Conservation (phyloP, 1,139 yeast genomes). For the Nakaseomyces kungkrabaensis region DNA sequence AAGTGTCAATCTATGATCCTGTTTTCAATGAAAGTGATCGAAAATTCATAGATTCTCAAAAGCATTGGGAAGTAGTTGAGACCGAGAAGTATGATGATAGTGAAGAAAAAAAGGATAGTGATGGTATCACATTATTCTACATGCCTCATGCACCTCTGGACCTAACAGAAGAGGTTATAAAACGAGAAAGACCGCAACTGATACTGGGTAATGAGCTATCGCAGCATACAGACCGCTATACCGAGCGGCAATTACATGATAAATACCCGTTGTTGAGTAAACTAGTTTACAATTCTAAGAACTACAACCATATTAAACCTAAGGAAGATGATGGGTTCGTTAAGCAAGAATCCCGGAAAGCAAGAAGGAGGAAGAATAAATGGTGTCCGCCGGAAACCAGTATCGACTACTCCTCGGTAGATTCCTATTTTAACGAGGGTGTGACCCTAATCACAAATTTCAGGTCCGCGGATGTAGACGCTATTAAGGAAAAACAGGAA, state of each 20-base stretch:
- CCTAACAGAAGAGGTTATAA: slow-evolving; percentile 41
- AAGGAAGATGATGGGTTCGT: slow-evolving; percentile 20
- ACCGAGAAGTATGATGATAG: slow-evolving; percentile 10
- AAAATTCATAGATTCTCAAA: slow-evolving; percentile 24
- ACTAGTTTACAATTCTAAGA: slow-evolving; percentile 29
- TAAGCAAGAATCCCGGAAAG: slow-evolving; percentile 22
- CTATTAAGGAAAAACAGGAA: neutral
- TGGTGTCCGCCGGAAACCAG: slow-evolving; percentile 29
- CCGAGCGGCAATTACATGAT: slow-evolving; percentile 34
- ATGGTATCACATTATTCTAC: slow-evolving; percentile 36
- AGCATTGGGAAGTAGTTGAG: slow-evolving; percentile 22
- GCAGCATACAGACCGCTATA: slow-evolving; percentile 44
- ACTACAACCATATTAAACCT: neutral
- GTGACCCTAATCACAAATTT: slow-evolving; percentile 16
- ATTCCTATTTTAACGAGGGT: slow-evolving; percentile 31
- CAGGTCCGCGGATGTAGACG: slow-evolving; percentile 4
- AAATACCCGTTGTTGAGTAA: slow-evolving; percentile 37
- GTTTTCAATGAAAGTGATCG: slow-evolving; percentile 41
- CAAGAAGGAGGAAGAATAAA: slow-evolving; percentile 27
- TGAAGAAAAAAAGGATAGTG: neutral
- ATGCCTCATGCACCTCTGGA: slow-evolving; percentile 69
- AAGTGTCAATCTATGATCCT: slow-evolving; percentile 55
- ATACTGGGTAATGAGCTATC: slow-evolving; percentile 42
- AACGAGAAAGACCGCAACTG: slow-evolving; percentile 29
- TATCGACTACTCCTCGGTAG: slow-evolving; percentile 33